Evolutionary conservation across 225 moss, liverwort and hornwort species (phyloP), one percentile per base, ranked within the genome.

Genomic region (Thuidium tamariscinum): DNA sequence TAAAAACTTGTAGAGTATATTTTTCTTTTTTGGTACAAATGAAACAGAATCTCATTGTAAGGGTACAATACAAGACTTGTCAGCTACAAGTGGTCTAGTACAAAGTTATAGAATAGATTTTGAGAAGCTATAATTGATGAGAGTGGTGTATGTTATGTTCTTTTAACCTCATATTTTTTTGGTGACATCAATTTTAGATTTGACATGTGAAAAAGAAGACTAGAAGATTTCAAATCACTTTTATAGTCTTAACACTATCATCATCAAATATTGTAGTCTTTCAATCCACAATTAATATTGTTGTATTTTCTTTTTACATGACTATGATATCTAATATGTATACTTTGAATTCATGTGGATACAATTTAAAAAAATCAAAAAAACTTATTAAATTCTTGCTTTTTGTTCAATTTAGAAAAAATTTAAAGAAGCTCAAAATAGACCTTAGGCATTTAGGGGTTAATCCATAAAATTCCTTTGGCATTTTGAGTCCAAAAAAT

Each of bases 391-490:
- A n/a, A n/a, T 19, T 19, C 1, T 65, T n/a, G 3, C 0, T 10
- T n/a, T 65, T n/a, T 19, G n/a, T 65, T 65, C 19, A 65, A 65
- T 65, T 34, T 65, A 19, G 18, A n/a, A 5, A 18, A 65, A 26
- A 36, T 36, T 36, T 2, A 6, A 36, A 21, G 11, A 36, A 36
- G 10, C 3, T 20, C 16, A 9, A 17, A 8, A 64, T 17, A 36
- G 21, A 11, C 3, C 36, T 66, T 66, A 19, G 36, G 3, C 21
- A 36, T 66, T 36, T 0, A 36, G 1, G 2, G 1, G 0, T 66
- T 25, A 11, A 20, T 7, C 3, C 6, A 12, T 21, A 7, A 36
- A 65, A 10, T 21, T 11, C 6, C 0, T 66, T 36, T 5, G 0
- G 6, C 66, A 36, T 20, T 66, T 19, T 36, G 66, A 66, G 11